These are phyloP conservation scores for Phytophthora syringae DNA, from an alignment of 352 stramenopile species.

Conservation along the genomic window DNA sequence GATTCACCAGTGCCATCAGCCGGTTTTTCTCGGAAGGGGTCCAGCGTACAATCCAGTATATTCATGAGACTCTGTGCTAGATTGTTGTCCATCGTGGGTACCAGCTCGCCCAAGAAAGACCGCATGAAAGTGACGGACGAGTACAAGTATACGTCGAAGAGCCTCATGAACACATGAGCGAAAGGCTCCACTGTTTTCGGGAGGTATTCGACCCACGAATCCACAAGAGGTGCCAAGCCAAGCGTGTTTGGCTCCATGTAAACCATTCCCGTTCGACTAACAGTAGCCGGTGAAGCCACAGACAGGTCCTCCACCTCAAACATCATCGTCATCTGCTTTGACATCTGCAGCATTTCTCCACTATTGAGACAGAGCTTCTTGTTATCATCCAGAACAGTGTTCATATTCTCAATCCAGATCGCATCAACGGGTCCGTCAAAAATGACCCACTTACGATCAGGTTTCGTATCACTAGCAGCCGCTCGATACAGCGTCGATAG, in stretches of 20 bases:
- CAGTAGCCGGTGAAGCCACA: conserved; percentile 94
- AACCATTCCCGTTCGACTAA: conserved; percentile 95
- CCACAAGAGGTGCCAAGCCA: conserved; percentile 85
- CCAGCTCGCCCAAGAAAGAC: conserved; percentile 86
- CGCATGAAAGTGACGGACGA: conserved; percentile 87
- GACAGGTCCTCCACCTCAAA: conserved; percentile 97
- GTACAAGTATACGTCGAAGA: conserved; percentile 94
- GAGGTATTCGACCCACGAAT: conserved; percentile 90
- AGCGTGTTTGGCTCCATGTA: conserved; percentile 96
- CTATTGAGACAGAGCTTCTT: conserved; percentile 95
- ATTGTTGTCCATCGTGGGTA: conserved; percentile 95
- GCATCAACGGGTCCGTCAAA: conserved; percentile 95
- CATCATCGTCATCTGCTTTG: conserved; percentile 97
- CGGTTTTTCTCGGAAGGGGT: conserved; percentile 68
- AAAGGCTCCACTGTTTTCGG: conserved; percentile 39
- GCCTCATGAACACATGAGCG: conserved; percentile 55
- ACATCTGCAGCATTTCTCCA: conserved; percentile 96
- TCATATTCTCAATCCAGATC: conserved; percentile 98
- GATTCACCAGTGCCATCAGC: conserved; percentile 48
- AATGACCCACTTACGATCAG: conserved; percentile 95
- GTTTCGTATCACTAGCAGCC: conserved; percentile 86
- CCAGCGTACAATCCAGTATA: conserved; percentile 91
- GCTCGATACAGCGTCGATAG: conserved; percentile 94
- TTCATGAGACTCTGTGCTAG: conserved; percentile 93
- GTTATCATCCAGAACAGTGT: conserved; percentile 96